Evolutionary conservation across 805 yeast species (phyloP).

Genomic region (Saccharomycopsis schoenii): DNA sequence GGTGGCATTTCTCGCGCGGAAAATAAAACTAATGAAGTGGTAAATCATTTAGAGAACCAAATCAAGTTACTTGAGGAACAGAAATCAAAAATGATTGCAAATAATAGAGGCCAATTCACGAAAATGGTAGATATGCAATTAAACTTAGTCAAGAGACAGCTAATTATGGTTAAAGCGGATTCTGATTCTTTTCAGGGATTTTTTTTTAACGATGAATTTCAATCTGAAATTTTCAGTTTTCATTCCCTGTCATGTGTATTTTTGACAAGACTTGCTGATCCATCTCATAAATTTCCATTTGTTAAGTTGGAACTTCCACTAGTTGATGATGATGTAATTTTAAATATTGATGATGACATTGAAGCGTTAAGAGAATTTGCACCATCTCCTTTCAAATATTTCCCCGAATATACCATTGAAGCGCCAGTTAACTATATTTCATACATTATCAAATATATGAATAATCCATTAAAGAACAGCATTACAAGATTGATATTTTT

Average conservation of each 20-base stretch:
- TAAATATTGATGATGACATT: slow-evolving; percentile 66
- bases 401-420: slow-evolving; percentile 80
- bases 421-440: slow-evolving; percentile 67
- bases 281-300: slow-evolving; percentile 53
- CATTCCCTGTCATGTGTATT: slow-evolving; percentile 68
- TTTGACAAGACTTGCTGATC: slow-evolving; percentile 63
- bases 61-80: slow-evolving; percentile 37
- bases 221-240: slow-evolving; percentile 64
- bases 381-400: slow-evolving; percentile 69
- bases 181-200: slow-evolving; percentile 55
- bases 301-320: slow-evolving; percentile 43
- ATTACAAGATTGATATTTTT: slow-evolving; percentile 45
- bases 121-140: slow-evolving; percentile 33
- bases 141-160: slow-evolving; percentile 38
- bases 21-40: slow-evolving; percentile 41
- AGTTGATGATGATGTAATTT: slow-evolving; percentile 48
- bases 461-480: slow-evolving; percentile 42
- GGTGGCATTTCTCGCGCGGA: slow-evolving; percentile 63
- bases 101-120: slow-evolving; percentile 21
- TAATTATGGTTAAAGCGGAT: slow-evolving; percentile 31
- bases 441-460: slow-evolving; percentile 44
- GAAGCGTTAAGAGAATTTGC: slow-evolving; percentile 56
- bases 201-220: slow-evolving; percentile 45
- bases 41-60: slow-evolving; percentile 40
- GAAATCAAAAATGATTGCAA: slow-evolving; percentile 25